phyloP scores from a whole-genome alignment of 2,329 filamentous ascomycete genomes.

The Paramyrothecium sp. region DNA sequence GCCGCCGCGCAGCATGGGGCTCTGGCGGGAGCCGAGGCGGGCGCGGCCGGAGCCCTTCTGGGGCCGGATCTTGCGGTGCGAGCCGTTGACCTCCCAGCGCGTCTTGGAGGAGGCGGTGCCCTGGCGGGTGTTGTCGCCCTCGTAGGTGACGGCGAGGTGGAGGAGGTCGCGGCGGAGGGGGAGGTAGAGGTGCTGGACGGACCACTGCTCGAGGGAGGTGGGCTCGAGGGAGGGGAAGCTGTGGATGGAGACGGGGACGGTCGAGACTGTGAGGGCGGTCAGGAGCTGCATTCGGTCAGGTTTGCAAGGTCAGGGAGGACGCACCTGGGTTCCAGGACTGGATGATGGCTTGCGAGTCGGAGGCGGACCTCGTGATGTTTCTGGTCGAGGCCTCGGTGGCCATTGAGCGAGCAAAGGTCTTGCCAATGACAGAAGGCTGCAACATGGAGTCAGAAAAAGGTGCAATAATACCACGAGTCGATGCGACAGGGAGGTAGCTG shows the following conservation, averaged over 20 bases:
- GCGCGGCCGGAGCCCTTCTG: slow-evolving; percentile 87
- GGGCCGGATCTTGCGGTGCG: slow-evolving; percentile 73
- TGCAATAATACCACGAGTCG: background rate
- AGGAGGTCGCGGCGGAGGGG: slow-evolving; percentile 89
- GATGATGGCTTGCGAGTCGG: slow-evolving; percentile 30
- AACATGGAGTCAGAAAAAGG: slow-evolving; percentile 3
- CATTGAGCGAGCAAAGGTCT: slow-evolving; percentile 52
- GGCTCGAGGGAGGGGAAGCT: slow-evolving; percentile 88
- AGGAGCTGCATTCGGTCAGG: too few species aligned
- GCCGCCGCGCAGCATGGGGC: slow-evolving; percentile 78
- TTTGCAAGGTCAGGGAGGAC: slow-evolving; percentile 9
- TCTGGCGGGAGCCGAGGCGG: slow-evolving; percentile 78
- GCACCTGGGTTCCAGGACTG: slow-evolving; percentile 46
- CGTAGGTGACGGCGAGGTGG: slow-evolving; percentile 87
- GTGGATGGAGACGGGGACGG: slow-evolving; percentile 83
- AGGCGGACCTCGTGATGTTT: slow-evolving; percentile 31
- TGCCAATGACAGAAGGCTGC: slow-evolving; percentile 33
- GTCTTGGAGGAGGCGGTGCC: slow-evolving; percentile 84
- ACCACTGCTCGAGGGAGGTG: slow-evolving; percentile 72
- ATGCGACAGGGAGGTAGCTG: background rate
- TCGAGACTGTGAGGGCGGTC: slow-evolving; percentile 41
- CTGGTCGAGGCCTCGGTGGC: slow-evolving; percentile 49
- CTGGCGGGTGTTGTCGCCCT: slow-evolving; percentile 84
- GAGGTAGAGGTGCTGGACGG: slow-evolving; percentile 78
- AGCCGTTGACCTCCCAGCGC: slow-evolving; percentile 80